Base-by-base conservation (phyloP, 805 yeast genomes). In the Nakazawaea populi region DNA sequence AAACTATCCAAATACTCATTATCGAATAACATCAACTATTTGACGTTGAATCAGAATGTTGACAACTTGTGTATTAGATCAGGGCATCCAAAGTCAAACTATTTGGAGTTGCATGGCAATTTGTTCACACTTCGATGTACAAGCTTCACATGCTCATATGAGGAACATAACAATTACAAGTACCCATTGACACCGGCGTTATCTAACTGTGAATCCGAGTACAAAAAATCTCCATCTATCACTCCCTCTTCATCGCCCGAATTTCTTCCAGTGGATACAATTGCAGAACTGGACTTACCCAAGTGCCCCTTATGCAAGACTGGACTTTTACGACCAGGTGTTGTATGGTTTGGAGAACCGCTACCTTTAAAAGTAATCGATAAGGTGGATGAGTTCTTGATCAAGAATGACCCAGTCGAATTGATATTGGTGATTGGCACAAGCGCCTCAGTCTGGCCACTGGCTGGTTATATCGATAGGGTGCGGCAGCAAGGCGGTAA, bases 271-370 rank as follows among this genome's bases (percentile, higher is more conserved):
- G 72, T 76, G 2, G 70, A 76, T n/a, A 61, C 68, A 12, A 66
- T 89, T 1, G 67, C 72, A 3, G 76, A 68, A 44, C 60, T 65
- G 1, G 80, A 80, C 1, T 71, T 89, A 9, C 96, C 96, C 1
- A 75, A 66, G 39, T 90, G 97, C 63, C 96, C 96, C 0, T 68
- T 68, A 9, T 90, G 97, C 62, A 62, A 70, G n/a, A 74, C 72
- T 4, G 85, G 83, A 0, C 62, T 86, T 10, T 67, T 90, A 52
- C 72, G 97, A 27, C 97, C 97, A 0, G 96, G 94, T 0, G 95
- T 90, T 3, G 91, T 89, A 5, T 90, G 96, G 97, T 89, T 86
- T 67, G 97, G 97, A n/a, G 97, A 90, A 65, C 76, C 89, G 12
- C 68, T 90, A 43, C 89, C 96, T 0, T 64, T 87, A 49, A 68